These are phyloP conservation scores for Voacanga thouarsii DNA, from an alignment of 257 asterid genomes.

Conservation along the genomic window DNA sequence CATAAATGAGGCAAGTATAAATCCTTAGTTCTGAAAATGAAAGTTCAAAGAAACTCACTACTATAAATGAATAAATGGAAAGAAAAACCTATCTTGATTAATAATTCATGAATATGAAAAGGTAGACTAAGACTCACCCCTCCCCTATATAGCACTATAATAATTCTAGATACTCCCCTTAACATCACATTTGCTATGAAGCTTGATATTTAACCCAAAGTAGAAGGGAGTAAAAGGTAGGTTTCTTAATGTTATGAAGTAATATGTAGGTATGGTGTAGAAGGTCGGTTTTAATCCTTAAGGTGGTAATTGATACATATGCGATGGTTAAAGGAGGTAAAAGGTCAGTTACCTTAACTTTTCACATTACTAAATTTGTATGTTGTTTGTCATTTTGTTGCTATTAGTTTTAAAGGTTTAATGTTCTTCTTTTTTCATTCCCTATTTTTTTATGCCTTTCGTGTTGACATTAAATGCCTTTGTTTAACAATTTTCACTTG, in stretches of 20 bases:
- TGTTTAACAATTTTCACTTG: constrained; percentile 10
- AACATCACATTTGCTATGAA: not conserved
- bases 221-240: not conserved
- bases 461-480: not conserved
- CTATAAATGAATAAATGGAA: not conserved
- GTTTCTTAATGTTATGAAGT: not conserved
- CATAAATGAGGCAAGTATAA: not conserved
- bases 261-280: not conserved
- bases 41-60: not conserved
- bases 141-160: not conserved
- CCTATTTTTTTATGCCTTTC: not conserved
- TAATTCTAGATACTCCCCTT: not conserved
- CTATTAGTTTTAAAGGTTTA: not conserved
- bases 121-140: not conserved
- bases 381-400: not conserved
- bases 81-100: not conserved
- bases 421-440: not conserved
- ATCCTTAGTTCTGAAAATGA: not conserved
- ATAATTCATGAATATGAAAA: not conserved
- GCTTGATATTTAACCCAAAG: not conserved
- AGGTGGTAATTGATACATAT: not conserved
- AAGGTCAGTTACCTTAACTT: not conserved
- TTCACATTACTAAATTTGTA: not conserved
- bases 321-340: not conserved
- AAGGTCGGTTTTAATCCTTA: not conserved